phyloP scores from a whole-genome alignment of 164 flowering plant genomes.

The Cinnamomum micranthum region DNA sequence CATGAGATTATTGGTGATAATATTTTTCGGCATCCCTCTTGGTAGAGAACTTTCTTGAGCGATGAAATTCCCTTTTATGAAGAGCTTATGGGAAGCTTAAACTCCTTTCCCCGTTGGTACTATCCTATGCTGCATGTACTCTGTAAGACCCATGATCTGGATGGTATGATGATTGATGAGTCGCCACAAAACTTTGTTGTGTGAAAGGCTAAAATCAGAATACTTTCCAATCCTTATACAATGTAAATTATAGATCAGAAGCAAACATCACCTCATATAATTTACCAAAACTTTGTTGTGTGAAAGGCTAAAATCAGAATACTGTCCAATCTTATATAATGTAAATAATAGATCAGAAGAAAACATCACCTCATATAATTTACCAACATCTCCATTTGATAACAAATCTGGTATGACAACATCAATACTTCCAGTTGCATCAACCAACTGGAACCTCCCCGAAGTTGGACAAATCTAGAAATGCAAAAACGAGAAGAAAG shows the following conservation, averaged over 20 bases:
- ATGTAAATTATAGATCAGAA: background rate
- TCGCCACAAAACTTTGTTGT: background rate
- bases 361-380: constrained; percentile 61
- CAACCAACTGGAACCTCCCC: constrained; percentile 78
- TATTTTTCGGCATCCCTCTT: too few species aligned
- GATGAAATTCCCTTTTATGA: too few species aligned
- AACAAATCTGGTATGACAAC: constrained; percentile 64
- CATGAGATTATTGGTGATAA: too few species aligned
- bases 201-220: background rate
- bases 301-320: background rate
- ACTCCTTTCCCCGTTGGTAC: too few species aligned
- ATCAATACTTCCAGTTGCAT: constrained; percentile 80
- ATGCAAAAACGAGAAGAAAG: background rate
- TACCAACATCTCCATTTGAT: constrained; percentile 35
- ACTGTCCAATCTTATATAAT: background rate
- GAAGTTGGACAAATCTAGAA: constrained; percentile 28
- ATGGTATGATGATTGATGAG: background rate
- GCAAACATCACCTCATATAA: constrained; percentile 60
- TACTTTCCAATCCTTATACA: background rate
- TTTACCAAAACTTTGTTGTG: constrained; percentile 7
- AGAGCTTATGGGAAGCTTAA: too few species aligned
- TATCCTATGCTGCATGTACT: too few species aligned
- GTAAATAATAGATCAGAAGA: background rate
- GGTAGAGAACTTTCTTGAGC: too few species aligned
- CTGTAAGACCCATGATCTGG: background rate